Percentiles rank a stretch among this genome's conserved stretches.
These are phyloP conservation scores for Backusella mclennaniae DNA, from an alignment of 192 early-diverging fungal genomes.

Conservation along the genomic window DNA sequence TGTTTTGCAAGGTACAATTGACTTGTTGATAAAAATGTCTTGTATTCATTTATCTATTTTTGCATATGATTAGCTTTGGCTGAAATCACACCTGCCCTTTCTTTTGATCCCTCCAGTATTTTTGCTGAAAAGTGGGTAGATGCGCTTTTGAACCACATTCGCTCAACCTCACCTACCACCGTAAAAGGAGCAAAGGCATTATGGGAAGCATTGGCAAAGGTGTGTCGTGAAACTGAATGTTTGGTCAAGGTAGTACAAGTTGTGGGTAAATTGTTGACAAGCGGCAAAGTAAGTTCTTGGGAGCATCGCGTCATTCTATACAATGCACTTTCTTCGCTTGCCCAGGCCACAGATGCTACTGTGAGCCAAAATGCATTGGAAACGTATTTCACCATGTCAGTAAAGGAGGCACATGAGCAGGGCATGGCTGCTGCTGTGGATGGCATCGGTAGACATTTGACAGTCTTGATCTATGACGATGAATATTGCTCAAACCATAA, in stretches of 20 bases:
- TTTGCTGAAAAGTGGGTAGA: constrained; percentile 67
- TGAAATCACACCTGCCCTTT: constrained; percentile 47
- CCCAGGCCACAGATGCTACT: constrained; percentile 36
- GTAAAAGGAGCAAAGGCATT: constrained; percentile 57
- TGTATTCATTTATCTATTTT: not conserved
- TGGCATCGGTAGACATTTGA: constrained; percentile 55
- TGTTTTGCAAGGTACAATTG: constrained; percentile 54
- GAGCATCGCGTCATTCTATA: constrained; percentile 73
- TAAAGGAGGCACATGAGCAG: constrained; percentile 78
- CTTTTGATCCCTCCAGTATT: constrained; percentile 58
- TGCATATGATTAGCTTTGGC: constrained; percentile 44
- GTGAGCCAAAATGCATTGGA: constrained; percentile 53
- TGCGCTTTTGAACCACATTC: constrained; percentile 60
- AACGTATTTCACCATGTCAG: constrained; percentile 62
- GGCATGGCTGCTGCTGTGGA: constrained; percentile 61
- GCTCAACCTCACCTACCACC: constrained; percentile 61
- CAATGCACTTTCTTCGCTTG: constrained; percentile 42
- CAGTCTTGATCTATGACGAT: constrained; percentile 45
- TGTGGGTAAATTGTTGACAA: constrained; percentile 57
- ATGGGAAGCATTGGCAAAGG: constrained; percentile 54
- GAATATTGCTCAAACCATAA: constrained; percentile 26
- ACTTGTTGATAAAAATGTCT: too few species aligned
- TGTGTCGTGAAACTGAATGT: constrained; percentile 45
- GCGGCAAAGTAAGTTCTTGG: constrained; percentile 54
- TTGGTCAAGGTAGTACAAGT: constrained; percentile 60